These are phyloP conservation scores for Drechslera avenae DNA, from an alignment of 2,329 filamentous ascomycete species.

Conservation along the genomic window DNA sequence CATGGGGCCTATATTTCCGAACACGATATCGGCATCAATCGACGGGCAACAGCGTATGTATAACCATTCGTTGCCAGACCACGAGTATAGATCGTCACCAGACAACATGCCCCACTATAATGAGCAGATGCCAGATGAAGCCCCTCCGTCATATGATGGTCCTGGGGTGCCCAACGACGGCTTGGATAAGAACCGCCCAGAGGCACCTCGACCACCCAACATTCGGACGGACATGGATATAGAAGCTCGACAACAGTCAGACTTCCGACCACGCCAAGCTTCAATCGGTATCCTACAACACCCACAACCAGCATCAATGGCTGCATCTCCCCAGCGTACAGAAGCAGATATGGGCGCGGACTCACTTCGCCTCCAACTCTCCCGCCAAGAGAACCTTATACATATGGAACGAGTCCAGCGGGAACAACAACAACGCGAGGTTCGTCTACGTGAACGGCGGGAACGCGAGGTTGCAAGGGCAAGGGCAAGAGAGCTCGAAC, in stretches of 20 bases:
- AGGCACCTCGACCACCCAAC: slow-evolving; percentile 36
- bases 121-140: slow-evolving; percentile 33
- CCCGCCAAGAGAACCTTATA: slow-evolving; percentile 41
- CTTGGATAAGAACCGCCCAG: slow-evolving; percentile 38
- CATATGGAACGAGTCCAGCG: slow-evolving; percentile 40
- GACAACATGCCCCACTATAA: slow-evolving; percentile 25
- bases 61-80: slow-evolving; percentile 10
- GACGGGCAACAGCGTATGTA: slow-evolving; percentile 20
- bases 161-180: slow-evolving; percentile 37
- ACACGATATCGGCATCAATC: slow-evolving; percentile 11
- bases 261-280: slow-evolving; percentile 37
- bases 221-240: slow-evolving; percentile 31
- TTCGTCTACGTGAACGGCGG: slow-evolving; percentile 30
- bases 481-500: slow-evolving; percentile 42
- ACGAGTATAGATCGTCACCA: slow-evolving; percentile 13
- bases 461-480: slow-evolving; percentile 40
- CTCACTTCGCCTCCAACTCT: slow-evolving; percentile 41
- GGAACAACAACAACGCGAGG: slow-evolving; percentile 34
- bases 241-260: slow-evolving; percentile 20
- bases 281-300: slow-evolving; percentile 45
- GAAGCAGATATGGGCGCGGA: slow-evolving; percentile 46
- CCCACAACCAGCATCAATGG: slow-evolving; percentile 48
- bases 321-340: slow-evolving; percentile 45
- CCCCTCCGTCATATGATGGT: slow-evolving; percentile 44
- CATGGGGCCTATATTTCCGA: slow-evolving; percentile 16